A percentile compares a stretch with the other conserved stretches of the same genome.
phyloP scores from a whole-genome alignment of 768 basidiomycete genomes.

The Dioszegia aurantiaca region DNA sequence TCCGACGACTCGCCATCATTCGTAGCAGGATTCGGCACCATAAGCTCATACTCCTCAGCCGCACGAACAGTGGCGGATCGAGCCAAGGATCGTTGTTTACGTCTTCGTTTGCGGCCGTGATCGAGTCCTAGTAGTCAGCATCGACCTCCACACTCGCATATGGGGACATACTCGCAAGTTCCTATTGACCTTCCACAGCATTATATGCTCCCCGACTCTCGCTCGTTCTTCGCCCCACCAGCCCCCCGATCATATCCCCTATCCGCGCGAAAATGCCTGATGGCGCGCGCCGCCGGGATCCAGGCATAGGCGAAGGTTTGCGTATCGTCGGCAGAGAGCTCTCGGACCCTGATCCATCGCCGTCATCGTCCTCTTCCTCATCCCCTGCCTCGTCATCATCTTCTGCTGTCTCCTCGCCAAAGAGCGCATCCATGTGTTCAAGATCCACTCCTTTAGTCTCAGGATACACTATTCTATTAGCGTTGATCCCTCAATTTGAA shows the following conservation, averaged over 20 bases:
- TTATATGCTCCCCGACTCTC: conserved; percentile 32
- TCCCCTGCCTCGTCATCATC: conserved; percentile 41
- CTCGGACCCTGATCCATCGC: conserved; percentile 27
- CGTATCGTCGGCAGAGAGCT: conserved; percentile 35
- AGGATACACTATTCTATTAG: conserved; percentile 38
- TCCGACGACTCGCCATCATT: neutral
- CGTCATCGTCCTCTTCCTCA: conserved; percentile 26
- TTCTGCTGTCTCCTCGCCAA: conserved; percentile 43
- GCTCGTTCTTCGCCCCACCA: conserved; percentile 22
- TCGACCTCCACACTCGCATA: neutral
- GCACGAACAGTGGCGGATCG: too few relatives aligned
- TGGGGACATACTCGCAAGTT: conserved; percentile 47
- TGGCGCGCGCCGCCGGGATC: conserved; percentile 11
- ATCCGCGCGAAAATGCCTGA: conserved; percentile 20
- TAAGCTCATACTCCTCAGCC: conserved; percentile 31
- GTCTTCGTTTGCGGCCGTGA: conserved; percentile 16
- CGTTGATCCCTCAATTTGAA: neutral
- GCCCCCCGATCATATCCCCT: conserved; percentile 10
- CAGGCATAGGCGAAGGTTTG: conserved; percentile 29
- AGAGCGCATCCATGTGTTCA: conserved; percentile 49
- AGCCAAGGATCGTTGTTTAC: neutral
- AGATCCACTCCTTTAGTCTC: conserved; percentile 48
- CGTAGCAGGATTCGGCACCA: conserved; percentile 10
- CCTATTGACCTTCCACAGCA: conserved; percentile 42
- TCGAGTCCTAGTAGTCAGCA: conserved; percentile 30